phyloP scores from a whole-genome alignment of 805 yeast species.

The Kodamaea sagamina region DNA sequence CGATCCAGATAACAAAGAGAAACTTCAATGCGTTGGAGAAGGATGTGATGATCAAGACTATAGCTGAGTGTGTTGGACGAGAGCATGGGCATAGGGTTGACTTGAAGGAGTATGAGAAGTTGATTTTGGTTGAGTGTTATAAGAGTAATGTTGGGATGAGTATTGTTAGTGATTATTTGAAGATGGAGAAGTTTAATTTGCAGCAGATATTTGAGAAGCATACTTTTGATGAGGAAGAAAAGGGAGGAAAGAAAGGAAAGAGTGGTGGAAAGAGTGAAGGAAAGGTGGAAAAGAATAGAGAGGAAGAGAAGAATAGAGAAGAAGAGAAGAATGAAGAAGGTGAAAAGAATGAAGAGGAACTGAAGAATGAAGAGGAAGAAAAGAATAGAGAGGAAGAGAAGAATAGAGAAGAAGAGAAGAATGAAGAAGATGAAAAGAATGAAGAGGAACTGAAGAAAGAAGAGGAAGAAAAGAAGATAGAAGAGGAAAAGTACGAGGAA shows the following conservation, averaged over 20 bases:
- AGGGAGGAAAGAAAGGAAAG: conserved; percentile 6
- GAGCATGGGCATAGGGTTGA: conserved; percentile 77
- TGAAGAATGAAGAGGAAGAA: neutral
- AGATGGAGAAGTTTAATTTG: conserved; percentile 69
- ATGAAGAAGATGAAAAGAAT: too few species aligned
- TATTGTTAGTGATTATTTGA: conserved; percentile 67
- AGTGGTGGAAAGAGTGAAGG: neutral
- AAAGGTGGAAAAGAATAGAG: neutral
- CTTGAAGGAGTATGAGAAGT: conserved; percentile 72
- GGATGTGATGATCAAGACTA: conserved; percentile 67
- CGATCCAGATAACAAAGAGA: conserved; percentile 77
- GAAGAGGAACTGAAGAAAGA: too few species aligned
- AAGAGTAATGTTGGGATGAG: conserved; percentile 87
- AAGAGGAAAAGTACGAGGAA: neutral
- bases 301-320: neutral
- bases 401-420: too few species aligned
- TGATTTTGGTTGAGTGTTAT: conserved; percentile 84
- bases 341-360: neutral
- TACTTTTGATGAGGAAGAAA: conserved; percentile 19
- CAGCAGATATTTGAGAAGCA: conserved; percentile 71
- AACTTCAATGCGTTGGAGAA: conserved; percentile 74
- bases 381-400: neutral
- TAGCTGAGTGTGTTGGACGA: conserved; percentile 72
- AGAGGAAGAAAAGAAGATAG: too few species aligned
- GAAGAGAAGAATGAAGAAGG: neutral